Evolutionary conservation across 75 land plant genomes (phyloP).

Genomic region (Chamaecyparis obtusa): DNA sequence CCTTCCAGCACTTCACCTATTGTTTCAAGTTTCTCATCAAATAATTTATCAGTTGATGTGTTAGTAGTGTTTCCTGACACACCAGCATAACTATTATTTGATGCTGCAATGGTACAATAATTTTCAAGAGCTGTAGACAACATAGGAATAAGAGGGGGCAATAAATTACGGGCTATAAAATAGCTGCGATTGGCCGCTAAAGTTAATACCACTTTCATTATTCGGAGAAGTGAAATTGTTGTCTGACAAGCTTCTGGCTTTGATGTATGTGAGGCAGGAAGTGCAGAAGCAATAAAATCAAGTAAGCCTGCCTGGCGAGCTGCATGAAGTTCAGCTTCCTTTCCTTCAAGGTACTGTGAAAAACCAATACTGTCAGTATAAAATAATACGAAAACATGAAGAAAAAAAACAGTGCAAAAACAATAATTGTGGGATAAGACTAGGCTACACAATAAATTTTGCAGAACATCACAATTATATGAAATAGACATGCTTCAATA

Average conservation of each 20-base stretch:
- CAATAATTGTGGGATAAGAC: neutral
- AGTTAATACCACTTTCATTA: conserved; percentile 58
- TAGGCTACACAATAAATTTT: neutral
- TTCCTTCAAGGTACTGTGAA: conserved; percentile 80
- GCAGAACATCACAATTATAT: neutral
- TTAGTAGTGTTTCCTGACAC: conserved; percentile 20
- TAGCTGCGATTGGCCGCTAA: conserved; percentile 72
- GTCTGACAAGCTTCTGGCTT: conserved; percentile 87
- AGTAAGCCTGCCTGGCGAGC: conserved; percentile 87
- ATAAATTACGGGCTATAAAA: conserved; percentile 81
- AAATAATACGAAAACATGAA: neutral
- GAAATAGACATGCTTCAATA: neutral
- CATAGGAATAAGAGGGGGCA: conserved; percentile 88
- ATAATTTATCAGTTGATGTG: conserved; percentile 29
- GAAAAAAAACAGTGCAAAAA: neutral
- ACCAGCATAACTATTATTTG: conserved; percentile 23
- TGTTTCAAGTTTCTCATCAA: conserved; percentile 61
- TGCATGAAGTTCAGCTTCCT: conserved; percentile 81
- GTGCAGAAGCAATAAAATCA: conserved; percentile 89
- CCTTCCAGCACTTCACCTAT: conserved; percentile 75
- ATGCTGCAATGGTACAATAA: conserved; percentile 74
- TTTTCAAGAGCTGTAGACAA: conserved; percentile 86
- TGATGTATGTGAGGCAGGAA: conserved; percentile 90
- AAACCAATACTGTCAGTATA: conserved; percentile 9
- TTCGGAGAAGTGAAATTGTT: conserved; percentile 61